Conservation (phyloP, 805 yeast species). For the Suhomyces faveliae region DNA sequence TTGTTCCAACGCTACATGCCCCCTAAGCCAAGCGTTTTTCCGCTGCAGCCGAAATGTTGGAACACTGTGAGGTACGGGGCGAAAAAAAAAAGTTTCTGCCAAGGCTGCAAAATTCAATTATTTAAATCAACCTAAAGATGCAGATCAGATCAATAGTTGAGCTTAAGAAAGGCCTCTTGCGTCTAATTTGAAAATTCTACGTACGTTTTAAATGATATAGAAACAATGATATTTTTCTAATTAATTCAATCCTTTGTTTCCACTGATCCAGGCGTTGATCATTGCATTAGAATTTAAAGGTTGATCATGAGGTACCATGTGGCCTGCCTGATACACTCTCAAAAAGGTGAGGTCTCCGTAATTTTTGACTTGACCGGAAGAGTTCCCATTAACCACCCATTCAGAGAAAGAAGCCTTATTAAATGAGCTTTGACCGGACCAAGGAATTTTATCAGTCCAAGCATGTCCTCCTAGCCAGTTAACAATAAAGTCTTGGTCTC, state of each 20-base stretch:
- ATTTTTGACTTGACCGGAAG: not conserved
- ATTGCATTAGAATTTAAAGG: not conserved
- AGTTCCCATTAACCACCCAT: not conserved
- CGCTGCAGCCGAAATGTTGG: not conserved
- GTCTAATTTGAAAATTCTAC: too few species aligned
- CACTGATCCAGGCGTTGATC: not conserved
- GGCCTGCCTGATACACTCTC: not conserved
- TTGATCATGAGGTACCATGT: not conserved
- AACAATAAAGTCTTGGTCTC: slow-evolving; percentile 37
- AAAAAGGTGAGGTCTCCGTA: not conserved
- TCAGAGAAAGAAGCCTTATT: not conserved
- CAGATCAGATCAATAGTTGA: too few species aligned
- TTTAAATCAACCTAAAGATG: too few species aligned
- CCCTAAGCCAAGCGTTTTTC: not conserved
- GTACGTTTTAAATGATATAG: too few species aligned
- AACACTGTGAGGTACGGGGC: not conserved
- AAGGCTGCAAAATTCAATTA: not conserved
- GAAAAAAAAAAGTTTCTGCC: not conserved
- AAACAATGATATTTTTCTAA: too few species aligned
- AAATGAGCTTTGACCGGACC: not conserved
- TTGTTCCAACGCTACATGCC: not conserved
- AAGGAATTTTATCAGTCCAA: not conserved
- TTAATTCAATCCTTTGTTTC: not conserved
- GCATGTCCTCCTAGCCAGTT: not conserved
- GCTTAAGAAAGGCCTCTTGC: too few species aligned